Base-by-base conservation (phyloP, 2,329 filamentous ascomycete species). In the Trichoderma asperellum region DNA sequence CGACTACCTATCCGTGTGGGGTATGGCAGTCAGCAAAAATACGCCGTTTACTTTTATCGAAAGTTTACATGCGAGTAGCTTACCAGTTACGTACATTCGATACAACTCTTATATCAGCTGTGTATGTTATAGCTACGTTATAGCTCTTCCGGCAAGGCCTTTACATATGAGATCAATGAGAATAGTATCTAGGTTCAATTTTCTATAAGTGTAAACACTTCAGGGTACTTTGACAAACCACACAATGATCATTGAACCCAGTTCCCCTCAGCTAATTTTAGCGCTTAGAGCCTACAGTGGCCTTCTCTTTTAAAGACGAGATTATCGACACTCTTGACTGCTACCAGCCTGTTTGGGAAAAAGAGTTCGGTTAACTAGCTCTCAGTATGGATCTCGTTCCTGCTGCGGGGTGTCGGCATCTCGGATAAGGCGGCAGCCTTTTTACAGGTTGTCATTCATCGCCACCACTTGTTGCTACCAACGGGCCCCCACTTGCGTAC, bases 351-450 rank as follows among this genome's bases (percentile, higher is more conserved):
- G 18, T 35, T 62, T 62, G 24, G 59, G 18, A 24, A 18, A 62
- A 35, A 21, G 32, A 34, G 32, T 57, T 57, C 18, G 53, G 53
- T 57, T 24, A 49, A 49, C n/a, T 24, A 11, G 21, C 47, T 49
- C 47, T 49, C 5, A 12, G n/a, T 5, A 49, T 49, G 10, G 18
- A 55, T 55, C 21, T 16, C 34, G 55, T 57, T 34, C 29, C 55
- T 57, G 8, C n/a, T 35, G 34, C 60, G 60, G 60, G 32, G 34
- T 53, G 24, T 52, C 43, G 60, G 60, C 60, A 37, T 27, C 43
- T 63, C 60, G 60, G 60, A 63, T 63, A 63, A 53, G 43, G 60
- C 60, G 60, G 60, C 60, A 63, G 21, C 37, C 37, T 43, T 40
- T 24, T 18, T 11, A 60, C 14, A n/a, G n/a, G n/a, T 12, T 8